A percentile compares a stretch with the other conserved stretches of the same genome.
Evolutionary conservation across 148 eudicot species (phyloP).

Genomic region (Cornus controversa): DNA sequence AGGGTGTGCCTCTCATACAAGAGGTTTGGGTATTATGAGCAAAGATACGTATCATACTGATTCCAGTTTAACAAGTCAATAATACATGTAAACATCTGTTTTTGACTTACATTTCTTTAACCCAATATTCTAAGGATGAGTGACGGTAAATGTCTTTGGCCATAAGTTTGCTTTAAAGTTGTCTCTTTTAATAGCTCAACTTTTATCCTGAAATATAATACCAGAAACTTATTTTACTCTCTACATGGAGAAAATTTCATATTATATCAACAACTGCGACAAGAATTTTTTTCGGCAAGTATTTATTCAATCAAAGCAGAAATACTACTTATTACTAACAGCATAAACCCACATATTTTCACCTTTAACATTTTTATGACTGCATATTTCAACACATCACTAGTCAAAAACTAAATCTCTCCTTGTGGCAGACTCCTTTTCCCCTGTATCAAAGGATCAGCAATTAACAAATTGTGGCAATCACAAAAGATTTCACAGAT

Average conservation of each 20-base stretch:
- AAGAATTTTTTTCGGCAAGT: background rate
- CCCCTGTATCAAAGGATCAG: background rate
- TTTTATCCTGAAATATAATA: constrained; percentile 8
- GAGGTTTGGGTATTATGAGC: background rate
- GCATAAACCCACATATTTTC: background rate
- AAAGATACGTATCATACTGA: background rate
- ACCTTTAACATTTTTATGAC: background rate
- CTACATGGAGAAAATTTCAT: background rate
- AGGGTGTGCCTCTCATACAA: background rate
- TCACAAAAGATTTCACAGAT: background rate
- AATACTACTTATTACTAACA: background rate
- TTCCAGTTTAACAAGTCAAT: no score
- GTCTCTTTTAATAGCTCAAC: background rate
- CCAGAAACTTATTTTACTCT: background rate
- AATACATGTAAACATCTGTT: background rate
- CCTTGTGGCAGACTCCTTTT: background rate
- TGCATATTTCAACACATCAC: background rate
- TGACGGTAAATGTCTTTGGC: background rate
- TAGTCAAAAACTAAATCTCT: background rate
- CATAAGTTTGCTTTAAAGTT: background rate
- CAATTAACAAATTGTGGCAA: background rate
- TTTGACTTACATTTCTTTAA: background rate
- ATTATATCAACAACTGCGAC: background rate
- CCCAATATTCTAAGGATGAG: background rate
- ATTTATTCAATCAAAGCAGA: background rate